Conservation (phyloP, 192 early-diverging fungal genomes). For the Geranomyces variabilis region DNA sequence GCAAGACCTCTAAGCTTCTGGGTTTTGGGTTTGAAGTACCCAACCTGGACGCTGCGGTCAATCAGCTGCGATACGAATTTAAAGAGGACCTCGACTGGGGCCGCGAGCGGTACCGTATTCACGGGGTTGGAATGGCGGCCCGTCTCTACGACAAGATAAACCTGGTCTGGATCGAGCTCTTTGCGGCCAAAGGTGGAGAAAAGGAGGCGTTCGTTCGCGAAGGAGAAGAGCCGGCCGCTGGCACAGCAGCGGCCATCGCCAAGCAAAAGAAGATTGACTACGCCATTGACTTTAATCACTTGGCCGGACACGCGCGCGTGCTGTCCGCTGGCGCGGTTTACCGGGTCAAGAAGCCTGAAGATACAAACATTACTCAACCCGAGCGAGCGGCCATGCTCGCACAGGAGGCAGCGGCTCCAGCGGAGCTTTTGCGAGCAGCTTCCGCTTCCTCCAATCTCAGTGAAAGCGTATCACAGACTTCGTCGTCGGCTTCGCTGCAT, state of each 20-base stretch:
- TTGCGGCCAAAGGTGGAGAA: conserved; percentile 29
- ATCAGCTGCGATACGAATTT: conserved; percentile 47
- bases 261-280: conserved; percentile 5
- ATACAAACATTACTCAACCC: conserved; percentile 19
- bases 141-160: conserved; percentile 47
- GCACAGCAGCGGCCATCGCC: conserved; percentile 3
- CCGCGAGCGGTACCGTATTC: conserved; percentile 29
- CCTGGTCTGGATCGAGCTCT: conserved; percentile 44
- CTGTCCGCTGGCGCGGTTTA: conserved; percentile 43
- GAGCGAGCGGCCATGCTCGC: neutral
- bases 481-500: conserved; percentile 9
- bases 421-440: neutral
- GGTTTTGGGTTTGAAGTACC: conserved; percentile 53
- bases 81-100: conserved; percentile 45
- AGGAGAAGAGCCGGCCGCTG: neutral
- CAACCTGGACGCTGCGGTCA: conserved; percentile 47
- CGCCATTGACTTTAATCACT: conserved; percentile 43
- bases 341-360: conserved; percentile 19
- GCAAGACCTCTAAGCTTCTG: conserved; percentile 8
- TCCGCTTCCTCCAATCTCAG: neutral
- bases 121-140: conserved; percentile 40
- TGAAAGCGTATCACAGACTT: neutral
- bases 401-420: neutral
- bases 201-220: neutral
- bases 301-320: conserved; percentile 39